Evolutionary conservation across 2,329 filamentous ascomycete species (phyloP).

Genomic region (Coleophoma cylindrospora): DNA sequence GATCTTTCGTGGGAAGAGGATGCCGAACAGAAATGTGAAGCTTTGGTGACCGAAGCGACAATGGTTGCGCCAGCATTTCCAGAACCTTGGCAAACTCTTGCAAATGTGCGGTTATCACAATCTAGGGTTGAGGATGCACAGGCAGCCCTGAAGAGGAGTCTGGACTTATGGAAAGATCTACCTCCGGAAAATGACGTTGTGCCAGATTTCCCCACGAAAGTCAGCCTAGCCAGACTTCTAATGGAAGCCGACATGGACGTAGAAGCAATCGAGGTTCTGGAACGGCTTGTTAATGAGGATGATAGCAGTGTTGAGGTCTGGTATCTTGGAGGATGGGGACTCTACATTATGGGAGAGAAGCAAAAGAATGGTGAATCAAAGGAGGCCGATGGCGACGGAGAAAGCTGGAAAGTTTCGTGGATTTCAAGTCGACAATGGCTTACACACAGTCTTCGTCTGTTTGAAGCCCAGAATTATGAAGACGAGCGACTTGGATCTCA

Average conservation of each 20-base stretch:
- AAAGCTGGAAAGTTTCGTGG: conserved; percentile 49
- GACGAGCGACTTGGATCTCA: conserved; percentile 75
- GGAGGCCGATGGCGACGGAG: conserved; percentile 32
- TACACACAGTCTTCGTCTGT: conserved; percentile 75
- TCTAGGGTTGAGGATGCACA: conserved; percentile 71
- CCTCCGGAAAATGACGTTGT: conserved; percentile 66
- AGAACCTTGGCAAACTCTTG: conserved; percentile 92
- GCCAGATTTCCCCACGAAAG: conserved; percentile 80
- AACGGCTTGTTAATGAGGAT: conserved; percentile 80
- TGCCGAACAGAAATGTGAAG: conserved; percentile 83
- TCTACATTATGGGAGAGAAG: conserved; percentile 74
- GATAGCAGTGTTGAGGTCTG: conserved; percentile 93
- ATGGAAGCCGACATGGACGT: conserved; percentile 88
- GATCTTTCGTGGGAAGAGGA: conserved; percentile 91
- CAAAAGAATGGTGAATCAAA: conserved; percentile 39
- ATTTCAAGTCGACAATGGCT: conserved; percentile 79
- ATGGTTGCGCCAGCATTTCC: conserved; percentile 75
- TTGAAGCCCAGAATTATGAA: conserved; percentile 74
- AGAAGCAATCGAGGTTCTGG: conserved; percentile 79
- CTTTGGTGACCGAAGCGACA: conserved; percentile 84
- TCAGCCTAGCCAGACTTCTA: conserved; percentile 77
- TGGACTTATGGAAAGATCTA: conserved; percentile 78
- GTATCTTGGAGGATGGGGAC: conserved; percentile 94
- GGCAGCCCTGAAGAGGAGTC: conserved; percentile 71
- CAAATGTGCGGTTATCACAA: conserved; percentile 91